phyloP scores from a whole-genome alignment of 768 basidiomycete genomes.

The Tylopilus subfusipes region DNA sequence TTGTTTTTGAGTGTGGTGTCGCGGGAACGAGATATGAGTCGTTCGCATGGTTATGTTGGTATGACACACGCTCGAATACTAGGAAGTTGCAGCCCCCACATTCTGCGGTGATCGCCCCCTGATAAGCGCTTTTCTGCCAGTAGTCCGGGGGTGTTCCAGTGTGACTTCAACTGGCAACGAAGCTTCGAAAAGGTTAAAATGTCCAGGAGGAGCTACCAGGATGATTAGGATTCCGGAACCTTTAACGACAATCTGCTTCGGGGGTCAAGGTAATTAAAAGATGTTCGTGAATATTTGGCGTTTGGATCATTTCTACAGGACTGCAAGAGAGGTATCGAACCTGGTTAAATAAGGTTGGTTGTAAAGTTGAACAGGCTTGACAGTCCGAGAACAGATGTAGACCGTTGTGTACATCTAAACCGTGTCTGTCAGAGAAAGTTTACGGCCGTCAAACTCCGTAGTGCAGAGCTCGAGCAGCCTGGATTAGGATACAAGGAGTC shows the following conservation, averaged over 20 bases:
- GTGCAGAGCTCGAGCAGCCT: not conserved
- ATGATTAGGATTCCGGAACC: not conserved
- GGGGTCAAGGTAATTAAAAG: not conserved
- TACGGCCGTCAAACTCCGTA: not conserved
- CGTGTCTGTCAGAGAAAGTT: not conserved
- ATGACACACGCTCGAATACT: not conserved
- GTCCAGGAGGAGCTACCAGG: not conserved
- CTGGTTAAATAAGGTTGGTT: not conserved
- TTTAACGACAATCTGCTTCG: not conserved
- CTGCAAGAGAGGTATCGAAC: too few species aligned
- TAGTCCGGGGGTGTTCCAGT: not conserved
- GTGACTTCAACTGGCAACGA: not conserved
- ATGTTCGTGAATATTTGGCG: not conserved
- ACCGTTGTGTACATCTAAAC: not conserved
- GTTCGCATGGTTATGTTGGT: not conserved
- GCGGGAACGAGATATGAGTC: not conserved
- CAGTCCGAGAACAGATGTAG: not conserved
- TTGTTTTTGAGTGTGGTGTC: not conserved
- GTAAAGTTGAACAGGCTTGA: not conserved
- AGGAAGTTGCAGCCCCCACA: not conserved
- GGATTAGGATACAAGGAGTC: not conserved
- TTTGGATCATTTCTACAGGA: not conserved
- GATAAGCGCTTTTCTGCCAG: not conserved
- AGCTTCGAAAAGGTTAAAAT: not conserved
- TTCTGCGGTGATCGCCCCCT: not conserved